Base-by-base conservation (phyloP, 164 flowering plant species). In the Dillenia suffruticosa region DNA sequence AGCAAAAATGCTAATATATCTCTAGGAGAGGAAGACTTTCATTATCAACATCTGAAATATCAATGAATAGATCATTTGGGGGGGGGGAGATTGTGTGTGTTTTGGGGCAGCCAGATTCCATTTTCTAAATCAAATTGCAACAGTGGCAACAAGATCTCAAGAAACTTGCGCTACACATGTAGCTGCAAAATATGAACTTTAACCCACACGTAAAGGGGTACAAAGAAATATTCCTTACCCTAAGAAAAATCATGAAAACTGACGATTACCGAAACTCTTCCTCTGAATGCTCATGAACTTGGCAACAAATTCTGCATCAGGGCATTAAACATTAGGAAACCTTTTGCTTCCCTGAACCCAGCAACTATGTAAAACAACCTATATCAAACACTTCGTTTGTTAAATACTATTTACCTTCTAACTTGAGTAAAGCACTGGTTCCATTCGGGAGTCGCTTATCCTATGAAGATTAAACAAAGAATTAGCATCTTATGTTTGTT, bases 371-470 rank as follows among this genome's bases (percentile, higher is more conserved):
- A 32, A 32, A 32, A 32, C 7, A 32, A 5, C 40, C 40, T 4
- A 32, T 32, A 5, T 32, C 40, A 32, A 32, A 32, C 40, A 4
- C 40, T 32, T 32, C 40, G 7, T 4, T 32, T 32, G 40, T 5
- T 7, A 4, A 32, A 32, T 32, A 32, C 15, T 54, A 52, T 0
- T 68, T 79, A 85, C 94, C 94, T 88, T 88, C 87, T 54, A 88
- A 63, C 68, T 88, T 85, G 50, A 85, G 79, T 51, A 84, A 62
- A 26, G 94, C 87, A 64, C 65, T 81, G 58, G 90, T 71, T 70
- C 94, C 94, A 17, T 59, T 15, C 44, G 94, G 94, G 14, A 88
- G 83, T 70, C 90, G 82, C 72, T 84, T 88, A 11, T 84, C 87
- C 94, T 88, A 84, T 44, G 52, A 53, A 57, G 46, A 40, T 8